phyloP scores from a whole-genome alignment of 257 asterid species.

The Verbascum thapsus region DNA sequence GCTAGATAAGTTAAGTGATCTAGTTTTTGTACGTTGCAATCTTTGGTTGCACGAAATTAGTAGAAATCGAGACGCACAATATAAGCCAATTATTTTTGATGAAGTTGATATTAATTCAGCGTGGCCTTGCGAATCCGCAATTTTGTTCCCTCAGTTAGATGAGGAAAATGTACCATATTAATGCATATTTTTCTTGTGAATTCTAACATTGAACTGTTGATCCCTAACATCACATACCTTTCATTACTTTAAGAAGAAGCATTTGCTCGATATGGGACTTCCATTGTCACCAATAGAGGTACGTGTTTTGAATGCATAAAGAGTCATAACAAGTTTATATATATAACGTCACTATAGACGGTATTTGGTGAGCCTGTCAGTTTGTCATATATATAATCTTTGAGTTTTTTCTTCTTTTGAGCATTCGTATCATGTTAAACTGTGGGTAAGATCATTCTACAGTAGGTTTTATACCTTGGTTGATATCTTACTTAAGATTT shows the following conservation, averaged over 20 bases:
- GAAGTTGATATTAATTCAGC: conserved; percentile 37
- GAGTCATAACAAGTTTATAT: not conserved
- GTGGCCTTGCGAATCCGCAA: conserved; percentile 47
- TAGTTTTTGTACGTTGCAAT: conserved; percentile 47
- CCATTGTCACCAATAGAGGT: not conserved
- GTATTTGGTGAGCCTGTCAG: not conserved
- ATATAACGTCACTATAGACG: no score
- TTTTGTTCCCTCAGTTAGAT: conserved; percentile 34
- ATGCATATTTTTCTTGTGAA: conserved; percentile 18
- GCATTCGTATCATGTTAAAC: not conserved
- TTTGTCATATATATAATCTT: not conserved
- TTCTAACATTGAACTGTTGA: conserved; percentile 1
- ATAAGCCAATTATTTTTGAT: conserved; percentile 38
- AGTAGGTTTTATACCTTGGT: not conserved
- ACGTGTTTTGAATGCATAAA: not conserved
- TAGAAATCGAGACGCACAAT: conserved; percentile 34
- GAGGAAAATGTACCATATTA: conserved; percentile 32
- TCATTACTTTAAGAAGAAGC: not conserved
- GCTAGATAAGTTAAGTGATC: conserved; percentile 40
- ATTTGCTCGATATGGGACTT: not conserved
- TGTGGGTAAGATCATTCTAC: not conserved
- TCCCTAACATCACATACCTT: not conserved
- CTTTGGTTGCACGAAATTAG: conserved; percentile 45
- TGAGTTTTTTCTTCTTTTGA: not conserved
- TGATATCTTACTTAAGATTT: not conserved